Conservation (phyloP, 2,329 filamentous ascomycete genomes). For the Epichloe elymi region DNA sequence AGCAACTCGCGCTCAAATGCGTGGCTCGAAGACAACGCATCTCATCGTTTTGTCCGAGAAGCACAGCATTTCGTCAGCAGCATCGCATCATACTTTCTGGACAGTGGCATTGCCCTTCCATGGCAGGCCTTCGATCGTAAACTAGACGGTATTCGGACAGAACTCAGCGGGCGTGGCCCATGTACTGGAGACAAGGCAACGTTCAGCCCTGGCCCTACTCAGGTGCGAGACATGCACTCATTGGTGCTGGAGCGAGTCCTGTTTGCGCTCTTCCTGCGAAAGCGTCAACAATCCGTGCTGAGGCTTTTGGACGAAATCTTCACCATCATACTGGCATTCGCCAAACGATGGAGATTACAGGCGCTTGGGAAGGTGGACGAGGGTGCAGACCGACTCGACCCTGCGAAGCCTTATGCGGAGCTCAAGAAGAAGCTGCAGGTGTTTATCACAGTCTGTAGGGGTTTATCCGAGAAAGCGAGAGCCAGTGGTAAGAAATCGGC, state of each 20-base stretch:
- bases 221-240: slow-evolving; percentile 58
- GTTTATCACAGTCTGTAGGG: slow-evolving; percentile 61
- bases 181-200: slow-evolving; percentile 18
- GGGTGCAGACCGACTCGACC: slow-evolving; percentile 8
- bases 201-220: slow-evolving; percentile 53
- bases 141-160: slow-evolving; percentile 48
- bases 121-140: slow-evolving; percentile 61
- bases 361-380: slow-evolving; percentile 18
- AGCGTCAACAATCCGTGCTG: slow-evolving; percentile 60
- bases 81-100: slow-evolving; percentile 66
- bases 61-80: slow-evolving; percentile 67
- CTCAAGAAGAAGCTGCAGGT: slow-evolving; percentile 62
- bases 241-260: slow-evolving; percentile 63
- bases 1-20: slow-evolving; percentile 27
- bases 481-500: slow-evolving; percentile 14
- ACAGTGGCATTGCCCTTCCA: slow-evolving; percentile 57
- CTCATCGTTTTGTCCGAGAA: slow-evolving; percentile 56
- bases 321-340: slow-evolving; percentile 55
- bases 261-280: slow-evolving; percentile 58
- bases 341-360: slow-evolving; percentile 33
- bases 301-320: slow-evolving; percentile 68
- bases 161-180: slow-evolving; percentile 32
- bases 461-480: slow-evolving; percentile 49
- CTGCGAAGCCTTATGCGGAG: slow-evolving; percentile 40
- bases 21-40: slow-evolving; percentile 24